Base-by-base conservation (phyloP, 2,329 filamentous ascomycete species). In the Chrysosphaeria jannelii region DNA sequence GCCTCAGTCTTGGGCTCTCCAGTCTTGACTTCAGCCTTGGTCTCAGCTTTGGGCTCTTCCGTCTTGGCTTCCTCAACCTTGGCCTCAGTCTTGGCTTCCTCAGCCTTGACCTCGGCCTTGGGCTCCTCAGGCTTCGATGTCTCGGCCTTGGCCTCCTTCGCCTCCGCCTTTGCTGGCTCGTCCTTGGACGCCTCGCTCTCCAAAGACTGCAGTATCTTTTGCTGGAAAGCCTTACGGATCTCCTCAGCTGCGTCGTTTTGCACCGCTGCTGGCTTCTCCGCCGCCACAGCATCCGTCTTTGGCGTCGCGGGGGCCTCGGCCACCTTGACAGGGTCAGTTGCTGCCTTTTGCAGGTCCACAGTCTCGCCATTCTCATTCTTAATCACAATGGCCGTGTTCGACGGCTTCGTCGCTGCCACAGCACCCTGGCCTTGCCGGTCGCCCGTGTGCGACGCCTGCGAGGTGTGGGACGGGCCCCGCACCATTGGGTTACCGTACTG, bases 341-440 rank as follows among this genome's bases (percentile, higher is more conserved):
- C 42, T 40, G 58, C 46, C 25, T 46, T 59, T 39, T 49, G 72
- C 48, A 53, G 57, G 34, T 76, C 64, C 8, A 91, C 50, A 14
- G 64, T 60, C 39, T 85, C 75, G 30, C 76, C 79, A 26, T 67
- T 57, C 14, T 68, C 57, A 36, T 76, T 74, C 52, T 76, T 88
- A 51, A 91, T 90, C 23, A 65, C 53, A 32, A 91, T 70, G 23
- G 64, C 65, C 23, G 63, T 65, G 22, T 61, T 76, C 51, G 18
- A 14, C 1, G 14, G 15, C 25, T 34, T 34, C 2, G 19, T 28
- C 6, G 27, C 17, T 5, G 13, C 19, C 10, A 22, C 29, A 5
- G 20, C 13, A 4, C 4, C 15, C 3, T 15, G 61, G 59, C 29
- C 67, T 55, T 30, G 67, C 64, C 21, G 19, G 15, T 16, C 56